phyloP scores from a whole-genome alignment of 352 stramenopile species.

The Pythium utonaiense region DNA sequence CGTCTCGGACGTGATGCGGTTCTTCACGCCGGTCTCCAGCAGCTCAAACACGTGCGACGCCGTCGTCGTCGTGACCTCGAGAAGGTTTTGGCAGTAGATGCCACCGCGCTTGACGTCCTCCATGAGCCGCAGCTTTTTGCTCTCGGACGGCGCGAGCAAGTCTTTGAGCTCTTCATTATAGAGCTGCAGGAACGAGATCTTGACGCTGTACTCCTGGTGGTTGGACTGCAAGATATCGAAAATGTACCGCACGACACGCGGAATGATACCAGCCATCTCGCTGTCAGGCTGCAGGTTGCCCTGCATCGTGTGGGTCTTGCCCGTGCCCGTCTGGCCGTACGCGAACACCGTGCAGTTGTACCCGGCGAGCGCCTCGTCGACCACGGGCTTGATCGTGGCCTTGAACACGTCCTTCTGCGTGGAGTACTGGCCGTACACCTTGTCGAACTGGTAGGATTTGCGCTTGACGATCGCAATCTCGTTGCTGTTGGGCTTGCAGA shows the following conservation, averaged over 20 bases:
- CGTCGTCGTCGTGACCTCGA: conserved; percentile 84
- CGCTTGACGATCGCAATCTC: conserved; percentile 85
- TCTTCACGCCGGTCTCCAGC: conserved; percentile 88
- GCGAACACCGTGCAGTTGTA: conserved; percentile 97
- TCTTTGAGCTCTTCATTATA: conserved; percentile 99
- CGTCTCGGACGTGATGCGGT: conserved; percentile 90
- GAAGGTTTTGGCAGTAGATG: conserved; percentile 87
- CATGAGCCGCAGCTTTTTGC: conserved; percentile 87
- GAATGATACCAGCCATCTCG: conserved; percentile 93
- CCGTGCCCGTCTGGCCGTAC: conserved; percentile 96
- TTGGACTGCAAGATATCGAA: conserved; percentile 92
- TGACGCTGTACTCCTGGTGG: conserved; percentile 91
- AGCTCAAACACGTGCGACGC: conserved; percentile 85
- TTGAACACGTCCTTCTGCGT: conserved; percentile 98
- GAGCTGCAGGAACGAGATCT: conserved; percentile 97
- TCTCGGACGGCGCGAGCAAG: conserved; percentile 75
- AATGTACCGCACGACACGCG: conserved; percentile 91
- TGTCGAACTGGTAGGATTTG: conserved; percentile 91
- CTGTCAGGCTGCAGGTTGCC: conserved; percentile 83
- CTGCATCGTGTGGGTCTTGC: conserved; percentile 99
- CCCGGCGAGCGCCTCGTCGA: conserved; percentile 93
- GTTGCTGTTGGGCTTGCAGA: conserved; percentile 83
- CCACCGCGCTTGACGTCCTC: conserved; percentile 85
- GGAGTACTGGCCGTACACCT: conserved; percentile 93
- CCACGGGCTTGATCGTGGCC: conserved; percentile 89